These are phyloP conservation scores for Gillenia trifoliata DNA, from an alignment of 306 rosid species.

Conservation along the genomic window DNA sequence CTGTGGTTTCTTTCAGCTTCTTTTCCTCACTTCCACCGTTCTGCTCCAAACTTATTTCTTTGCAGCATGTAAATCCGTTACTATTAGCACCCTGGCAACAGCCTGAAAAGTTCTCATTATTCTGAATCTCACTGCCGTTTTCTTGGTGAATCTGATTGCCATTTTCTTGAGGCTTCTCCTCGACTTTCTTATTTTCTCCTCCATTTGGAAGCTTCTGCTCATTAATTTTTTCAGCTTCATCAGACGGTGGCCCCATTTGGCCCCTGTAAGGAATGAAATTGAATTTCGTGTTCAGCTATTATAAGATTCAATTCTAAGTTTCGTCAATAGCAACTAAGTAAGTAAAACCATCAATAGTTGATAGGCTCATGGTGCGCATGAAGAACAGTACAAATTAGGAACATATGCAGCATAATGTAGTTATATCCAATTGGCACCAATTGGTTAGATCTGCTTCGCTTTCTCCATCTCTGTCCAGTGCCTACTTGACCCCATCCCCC, in stretches of 20 bases:
- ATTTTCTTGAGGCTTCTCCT: slow-evolving; percentile 22
- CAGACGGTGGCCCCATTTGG: slow-evolving; percentile 37
- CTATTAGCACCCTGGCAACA: slow-evolving; percentile 64
- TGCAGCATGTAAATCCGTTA: slow-evolving; percentile 68
- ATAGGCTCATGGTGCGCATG: not conserved
- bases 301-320: not conserved
- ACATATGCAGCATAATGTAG: not conserved
- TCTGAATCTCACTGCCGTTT: not conserved
- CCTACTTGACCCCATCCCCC: not conserved
- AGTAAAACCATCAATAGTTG: not conserved
- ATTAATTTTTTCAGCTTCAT: slow-evolving; percentile 23
- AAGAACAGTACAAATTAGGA: not conserved
- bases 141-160: not conserved
- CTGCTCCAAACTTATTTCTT: slow-evolving; percentile 46
- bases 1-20: slow-evolving; percentile 20
- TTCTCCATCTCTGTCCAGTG: too few species aligned
- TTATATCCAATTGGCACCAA: not conserved
- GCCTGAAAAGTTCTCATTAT: slow-evolving; percentile 30
- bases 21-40: slow-evolving; percentile 27
- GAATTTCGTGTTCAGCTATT: not conserved
- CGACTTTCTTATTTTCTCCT: slow-evolving; percentile 20
- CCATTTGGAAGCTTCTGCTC: slow-evolving; percentile 32
- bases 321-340: not conserved
- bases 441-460: too few species aligned
- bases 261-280: slow-evolving; percentile 33